These are phyloP conservation scores for Nicotiana rustica DNA, from an alignment of 305 asterid species.

Conservation along the genomic window DNA sequence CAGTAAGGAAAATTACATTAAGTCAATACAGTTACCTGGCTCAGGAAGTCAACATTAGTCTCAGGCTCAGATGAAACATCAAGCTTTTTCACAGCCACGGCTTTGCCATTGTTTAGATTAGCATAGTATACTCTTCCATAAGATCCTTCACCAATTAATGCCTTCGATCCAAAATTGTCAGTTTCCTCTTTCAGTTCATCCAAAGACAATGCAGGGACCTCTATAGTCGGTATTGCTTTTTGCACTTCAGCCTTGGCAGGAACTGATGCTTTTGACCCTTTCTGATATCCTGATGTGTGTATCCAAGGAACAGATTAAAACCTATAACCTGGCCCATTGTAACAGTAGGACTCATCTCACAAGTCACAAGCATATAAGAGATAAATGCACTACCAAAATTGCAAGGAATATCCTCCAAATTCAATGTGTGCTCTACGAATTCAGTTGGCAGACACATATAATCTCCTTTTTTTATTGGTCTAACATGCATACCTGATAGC, in stretches of 20 bases:
- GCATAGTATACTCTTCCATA: slow-evolving; percentile 80
- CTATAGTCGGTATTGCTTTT: slow-evolving; percentile 55
- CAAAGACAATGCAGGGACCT: slow-evolving; percentile 65
- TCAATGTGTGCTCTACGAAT: background rate
- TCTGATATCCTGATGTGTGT: slow-evolving; percentile 28
- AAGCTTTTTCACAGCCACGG: slow-evolving; percentile 74
- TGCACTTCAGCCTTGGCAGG: slow-evolving; percentile 44
- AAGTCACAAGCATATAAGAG: background rate
- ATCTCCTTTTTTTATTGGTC: background rate
- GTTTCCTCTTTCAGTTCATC: slow-evolving; percentile 74
- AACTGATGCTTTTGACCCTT: slow-evolving; percentile 19
- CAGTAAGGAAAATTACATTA: slow-evolving; percentile 32
- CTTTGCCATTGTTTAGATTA: slow-evolving; percentile 60
- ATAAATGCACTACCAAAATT: background rate
- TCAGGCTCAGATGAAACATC: slow-evolving; percentile 77
- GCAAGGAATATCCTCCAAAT: background rate
- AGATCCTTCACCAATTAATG: slow-evolving; percentile 81
- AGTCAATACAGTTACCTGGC: slow-evolving; percentile 52
- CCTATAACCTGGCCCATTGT: slow-evolving; percentile 22
- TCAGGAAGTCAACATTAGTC: slow-evolving; percentile 66
- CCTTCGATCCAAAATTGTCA: slow-evolving; percentile 69
- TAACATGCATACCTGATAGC: background rate
- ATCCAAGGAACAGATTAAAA: slow-evolving; percentile 6
- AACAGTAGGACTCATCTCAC: background rate
- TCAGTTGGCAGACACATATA: background rate